Base-by-base conservation (phyloP, 1,284 basidiomycete species). In the Sphaerobolus stellatus region DNA sequence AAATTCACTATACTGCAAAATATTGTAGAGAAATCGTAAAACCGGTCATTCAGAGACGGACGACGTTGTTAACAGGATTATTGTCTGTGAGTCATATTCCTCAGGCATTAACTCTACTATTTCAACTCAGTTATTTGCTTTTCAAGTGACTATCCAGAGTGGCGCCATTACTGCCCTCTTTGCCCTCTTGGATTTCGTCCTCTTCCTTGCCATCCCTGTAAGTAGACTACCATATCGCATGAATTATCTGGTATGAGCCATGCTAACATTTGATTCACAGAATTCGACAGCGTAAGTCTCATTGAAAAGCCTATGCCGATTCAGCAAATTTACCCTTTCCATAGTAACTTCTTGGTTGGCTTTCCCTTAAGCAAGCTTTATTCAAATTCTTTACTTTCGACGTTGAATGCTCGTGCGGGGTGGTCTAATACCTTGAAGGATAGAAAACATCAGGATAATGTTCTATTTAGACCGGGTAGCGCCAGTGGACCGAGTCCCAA, bases 121-220 rank as follows among this genome's bases (percentile, higher is more conserved):
- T 11, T 13, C 7, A 43, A 18, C 22, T n/a, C 13, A 18, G 28
- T 22, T 28, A 18, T 27, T 48, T 20, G 14, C 16, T 48, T 31
- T 2, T 16, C 20, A 36, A 69, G 75, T 73, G 43, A 70, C 75
- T 2, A 65, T 77, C 7, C 72, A 74, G 52, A 75, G 71, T 3
- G 72, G 72, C 6, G 46, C 70, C 22, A 28, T 73, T 25, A 75
- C 73, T 1, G 58, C 70, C 2, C 16, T 70, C 8, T 66, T 64
- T 47, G 71, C 71, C 3, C 58, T 61, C 13, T 54, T 71, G 8
- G 72, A 75, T 52, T 47, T 76, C 27, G 56, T 70, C n/a, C 57
- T 72, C 38, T 75, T 68, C 57, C 60, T 75, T 31, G 64, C 62
- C 13, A 3, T 48, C 14, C 45, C 45, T 13, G 45, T 48, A 48